Conservation (phyloP, 73 alveolate species). For the Blepharisma stoltei region DNA sequence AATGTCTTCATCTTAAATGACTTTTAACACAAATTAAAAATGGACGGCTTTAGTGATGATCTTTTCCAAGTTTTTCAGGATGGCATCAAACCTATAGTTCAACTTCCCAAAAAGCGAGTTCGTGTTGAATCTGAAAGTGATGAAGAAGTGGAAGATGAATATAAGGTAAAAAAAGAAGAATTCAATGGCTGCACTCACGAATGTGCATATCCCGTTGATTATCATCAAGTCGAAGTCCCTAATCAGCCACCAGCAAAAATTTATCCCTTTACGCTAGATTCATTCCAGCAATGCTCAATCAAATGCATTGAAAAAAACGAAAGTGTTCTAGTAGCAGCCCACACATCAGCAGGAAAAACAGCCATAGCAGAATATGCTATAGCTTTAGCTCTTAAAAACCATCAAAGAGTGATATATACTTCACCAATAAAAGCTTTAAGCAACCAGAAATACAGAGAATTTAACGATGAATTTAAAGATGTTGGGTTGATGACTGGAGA, state of each 20-base stretch:
- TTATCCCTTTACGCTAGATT: conserved; percentile 87
- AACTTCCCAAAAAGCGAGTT: conserved; percentile 1
- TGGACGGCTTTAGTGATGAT: conserved; percentile 24
- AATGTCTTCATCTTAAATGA: too few species aligned
- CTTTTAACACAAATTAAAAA: background rate
- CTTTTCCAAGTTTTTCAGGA: conserved; percentile 18
- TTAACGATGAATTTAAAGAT: conserved; percentile 95
- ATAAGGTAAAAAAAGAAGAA: conserved; percentile 39
- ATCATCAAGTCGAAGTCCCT: background rate
- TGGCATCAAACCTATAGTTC: background rate
- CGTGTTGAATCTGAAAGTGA: background rate
- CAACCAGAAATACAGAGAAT: conserved; percentile 98
- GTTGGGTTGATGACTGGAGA: conserved; percentile 99
- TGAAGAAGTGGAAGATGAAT: conserved; percentile 27
- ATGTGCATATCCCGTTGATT: conserved; percentile 29
- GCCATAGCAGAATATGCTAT: conserved; percentile 99
- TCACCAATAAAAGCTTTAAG: conserved; percentile 99
- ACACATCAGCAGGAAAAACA: conserved; percentile 99
- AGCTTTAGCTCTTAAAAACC: conserved; percentile 94
- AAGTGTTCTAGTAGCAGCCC: conserved; percentile 99
- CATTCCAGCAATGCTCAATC: conserved; percentile 93
- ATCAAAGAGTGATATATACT: conserved; percentile 97
- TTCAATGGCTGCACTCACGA: conserved; percentile 32
- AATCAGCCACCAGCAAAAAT: conserved; percentile 63
- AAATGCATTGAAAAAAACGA: conserved; percentile 91